phyloP scores from a whole-genome alignment of 2,329 filamentous ascomycete species.

The Sporothrix dimorphospora region DNA sequence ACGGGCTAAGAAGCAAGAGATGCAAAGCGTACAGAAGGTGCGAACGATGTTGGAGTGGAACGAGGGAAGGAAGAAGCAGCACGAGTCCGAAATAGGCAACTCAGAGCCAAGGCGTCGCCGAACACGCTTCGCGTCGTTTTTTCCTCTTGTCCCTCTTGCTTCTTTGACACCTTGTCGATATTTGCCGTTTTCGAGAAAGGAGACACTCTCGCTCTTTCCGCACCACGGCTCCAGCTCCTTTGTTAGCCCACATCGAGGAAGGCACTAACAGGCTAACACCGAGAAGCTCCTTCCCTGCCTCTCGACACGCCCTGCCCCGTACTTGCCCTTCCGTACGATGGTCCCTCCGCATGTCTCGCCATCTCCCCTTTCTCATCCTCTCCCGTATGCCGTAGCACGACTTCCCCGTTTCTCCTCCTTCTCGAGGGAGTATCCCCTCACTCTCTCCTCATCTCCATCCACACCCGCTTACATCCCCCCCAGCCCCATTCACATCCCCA shows the following conservation, averaged over 20 bases:
- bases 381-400: background rate
- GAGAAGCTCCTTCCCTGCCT: background rate
- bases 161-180: background rate
- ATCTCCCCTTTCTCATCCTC: background rate
- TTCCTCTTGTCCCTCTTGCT: background rate
- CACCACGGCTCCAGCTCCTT: slow-evolving; percentile 1
- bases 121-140: slow-evolving; percentile 3
- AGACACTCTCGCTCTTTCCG: background rate
- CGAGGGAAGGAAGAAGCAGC: background rate
- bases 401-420: slow-evolving; percentile 3
- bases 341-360: slow-evolving; percentile 8
- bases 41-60: background rate
- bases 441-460: background rate
- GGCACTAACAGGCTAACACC: background rate
- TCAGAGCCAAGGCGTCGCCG: background rate
- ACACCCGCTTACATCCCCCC: background rate
- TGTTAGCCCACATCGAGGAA: slow-evolving; percentile 5
- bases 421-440: background rate
- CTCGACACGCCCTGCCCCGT: background rate
- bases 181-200: slow-evolving; percentile 7
- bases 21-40: background rate
- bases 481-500: background rate
- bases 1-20: too few species aligned
- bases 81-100: background rate
- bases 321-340: background rate